Evolutionary conservation across 306 rosid genomes (phyloP), one percentile per base, ranked within the genome.

Genomic region (Cucurbita moschata): DNA sequence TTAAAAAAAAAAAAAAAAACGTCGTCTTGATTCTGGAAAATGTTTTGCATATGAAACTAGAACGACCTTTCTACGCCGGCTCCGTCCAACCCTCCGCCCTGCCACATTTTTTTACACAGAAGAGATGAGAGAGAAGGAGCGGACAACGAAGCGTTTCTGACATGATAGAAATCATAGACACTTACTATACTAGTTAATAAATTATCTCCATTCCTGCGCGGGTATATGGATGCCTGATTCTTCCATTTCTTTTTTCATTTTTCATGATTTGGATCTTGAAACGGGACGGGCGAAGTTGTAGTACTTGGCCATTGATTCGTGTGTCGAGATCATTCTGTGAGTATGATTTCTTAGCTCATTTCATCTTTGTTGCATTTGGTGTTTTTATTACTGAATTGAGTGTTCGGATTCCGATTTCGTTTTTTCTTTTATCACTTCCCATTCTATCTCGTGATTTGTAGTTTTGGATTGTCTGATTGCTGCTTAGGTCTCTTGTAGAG

Each of bases 231-330:
- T 67, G 19, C 73, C 4, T 47, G 43, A 68, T 68, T 26, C 21
- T 26, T 46, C 54, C 6, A 0, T 44, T 43, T 21, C 70, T 46
- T 43, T 43, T 44, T 66, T 21, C 47, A 37, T 46, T 67, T 21
- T 67, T 15, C 44, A 50, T 70, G 47, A 70, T 70, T 70, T 70
- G 56, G 74, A 70, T 70, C 74, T 70, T 51, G 74, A n/a, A 46
- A 67, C 13, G 2, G 15, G 51, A 64, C 44, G 50, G 13, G 14
- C 16, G 16, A 42, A 44, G 13, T 30, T 68, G 13, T 12, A 0
- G 3, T n/a, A 51, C 15, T 37, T 16, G 5, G 10, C 73, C 57
- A 1, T 68, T 23, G 42, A 1, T 70, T 30, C 23, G 8, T 70
- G 9, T 5, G 23, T 70, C 42, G 42, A 47, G 55, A 68, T 47